Base-by-base conservation (phyloP, 805 yeast species). In the Teunomyces tritomae region DNA sequence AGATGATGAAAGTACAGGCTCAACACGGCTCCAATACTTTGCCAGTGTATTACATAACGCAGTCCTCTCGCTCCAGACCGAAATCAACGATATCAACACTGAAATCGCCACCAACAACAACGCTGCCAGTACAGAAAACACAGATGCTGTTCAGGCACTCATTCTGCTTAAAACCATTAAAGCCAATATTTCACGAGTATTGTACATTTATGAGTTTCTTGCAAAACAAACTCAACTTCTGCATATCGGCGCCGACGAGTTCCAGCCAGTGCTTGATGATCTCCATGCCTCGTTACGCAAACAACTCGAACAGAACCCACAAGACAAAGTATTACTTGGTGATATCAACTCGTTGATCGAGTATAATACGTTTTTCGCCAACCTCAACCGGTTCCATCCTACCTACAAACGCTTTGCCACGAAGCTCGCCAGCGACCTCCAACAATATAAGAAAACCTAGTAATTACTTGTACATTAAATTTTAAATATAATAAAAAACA, bases 21-120 rank as follows among this genome's bases (percentile, higher is more conserved):
- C 59, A 10, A 56, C 60, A 35, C 72, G 88, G 49, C 64, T 86
- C 41, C 86, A 84, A 53, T 85, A 85, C 61, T 85, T 84, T 58
- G 66, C 83, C 37, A 85, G 83, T 39, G 78, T 84, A 0, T 63
- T 85, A 41, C 74, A 79, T 11, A 78, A 81, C 45, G 77, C 89
- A 0, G 78, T 84, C 20, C 71, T 77, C 37, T 72, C 87, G 2
- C 60, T 85, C 34, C 77, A 80, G 39, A 54, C 59, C 32, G 62
- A 65, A 35, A 46, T 57, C 34, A 32, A 50, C 46, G 44, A 51
- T 43, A 53, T 57, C 52, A 37, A 24, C 14, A 24, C 27, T 26
- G 14, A 30, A 14, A 30, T 30, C 26, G 36, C 14, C n/a, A 27
- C 34, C n/a, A 16, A 29, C 16, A n/a, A 37, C n/a, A 28, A 26